Base-by-base conservation (phyloP, 2,329 filamentous ascomycete species). In the Cladosporium sphaerospermum region DNA sequence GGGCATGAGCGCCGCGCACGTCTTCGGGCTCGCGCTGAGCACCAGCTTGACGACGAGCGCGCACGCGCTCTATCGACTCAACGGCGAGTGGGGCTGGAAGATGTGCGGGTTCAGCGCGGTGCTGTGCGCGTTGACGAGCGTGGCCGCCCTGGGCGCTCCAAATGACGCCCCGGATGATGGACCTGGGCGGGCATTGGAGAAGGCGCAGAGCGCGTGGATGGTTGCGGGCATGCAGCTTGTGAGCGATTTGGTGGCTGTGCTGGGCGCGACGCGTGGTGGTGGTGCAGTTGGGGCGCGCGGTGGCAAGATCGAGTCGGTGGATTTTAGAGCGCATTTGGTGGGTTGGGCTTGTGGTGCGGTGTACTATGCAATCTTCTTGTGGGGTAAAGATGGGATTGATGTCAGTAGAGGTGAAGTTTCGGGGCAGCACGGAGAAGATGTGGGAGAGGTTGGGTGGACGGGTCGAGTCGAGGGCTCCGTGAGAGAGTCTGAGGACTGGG, bases 1-100 rank as follows among this genome's bases (percentile, higher is more conserved):
- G 3, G 54, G 52, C 45, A 54, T 58, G 52, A 53, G 18, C 6
- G 18, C 47, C 4, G 19, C 37, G 11, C 56, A 55, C 19, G 52
- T 54, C 16, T 45, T 23, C 28, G 37, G 44, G 9, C 48, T 58
- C 16, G 48, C 56, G 5, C 16, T 58, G 9, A 44, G 39, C 13
- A 37, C 56, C 13, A 47, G 52, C 19, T 32, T 56, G 14, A 23
- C 28, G 33, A 40, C 52, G 3, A 48, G 50, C 23, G n/a, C 36
- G 9, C 34, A 47, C 16, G 28, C 43, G 40, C 28, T 47, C 31
- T 14, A 41, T 13, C 50, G 50, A 23, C 13, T 41, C 1, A 8
- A 18, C 2, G 43, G 36, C 11, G 9, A 23, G 8, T 4, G 14
- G 9, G 10, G 16, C 36, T 53, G 50, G 50, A 46, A 13, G 13